Base-by-base conservation (phyloP, 352 stramenopile species). In the Globisporangium iwayamae region DNA sequence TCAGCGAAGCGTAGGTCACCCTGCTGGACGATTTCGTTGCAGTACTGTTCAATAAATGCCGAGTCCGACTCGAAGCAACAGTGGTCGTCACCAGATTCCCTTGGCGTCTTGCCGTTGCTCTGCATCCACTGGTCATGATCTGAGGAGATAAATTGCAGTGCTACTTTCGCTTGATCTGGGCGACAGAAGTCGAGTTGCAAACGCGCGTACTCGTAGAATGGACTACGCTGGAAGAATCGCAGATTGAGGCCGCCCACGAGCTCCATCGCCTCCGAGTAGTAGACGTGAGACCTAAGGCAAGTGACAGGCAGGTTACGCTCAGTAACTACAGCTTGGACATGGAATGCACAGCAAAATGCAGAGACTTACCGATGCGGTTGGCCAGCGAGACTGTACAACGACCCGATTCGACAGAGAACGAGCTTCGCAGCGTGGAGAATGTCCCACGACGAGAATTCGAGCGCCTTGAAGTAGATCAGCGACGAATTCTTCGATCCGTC, bases 371-470 rank as follows among this genome's bases (percentile, higher is more conserved):
- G 79, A 34, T 83, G 73, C 1, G 74, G 81, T 32, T 89, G 71
- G 13, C 83, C 76, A 41, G 63, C 66, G 32, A 78, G 66, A 14
- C 63, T 73, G 56, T 84, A 90, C n/a, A 92, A 50, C 16, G 73
- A 69, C 39, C 79, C 81, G 48, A 92, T 70, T n/a, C 79, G 76
- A 53, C 81, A 90, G 5, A 92, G 59, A 20, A 74, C 73, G 0
- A 89, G 32, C 51, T 90, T 92, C 2, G 79, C 62, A 5, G 69
- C 78, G 18, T 81, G 74, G 10, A 92, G 52, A 20, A 89, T 57
- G 61, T 90, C 83, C 83, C 83, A 92, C 25, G 83, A 92, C 14
- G 79, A 86, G 48, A 78, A 87, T 57, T 92, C 81, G 1, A 89
- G 68, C 3, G 83, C 81, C 62, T 82, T 72, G 51, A 92, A 92